These are phyloP conservation scores for Olyra latifolia DNA, from an alignment of 176 grass and related monocot species.

Conservation along the genomic window DNA sequence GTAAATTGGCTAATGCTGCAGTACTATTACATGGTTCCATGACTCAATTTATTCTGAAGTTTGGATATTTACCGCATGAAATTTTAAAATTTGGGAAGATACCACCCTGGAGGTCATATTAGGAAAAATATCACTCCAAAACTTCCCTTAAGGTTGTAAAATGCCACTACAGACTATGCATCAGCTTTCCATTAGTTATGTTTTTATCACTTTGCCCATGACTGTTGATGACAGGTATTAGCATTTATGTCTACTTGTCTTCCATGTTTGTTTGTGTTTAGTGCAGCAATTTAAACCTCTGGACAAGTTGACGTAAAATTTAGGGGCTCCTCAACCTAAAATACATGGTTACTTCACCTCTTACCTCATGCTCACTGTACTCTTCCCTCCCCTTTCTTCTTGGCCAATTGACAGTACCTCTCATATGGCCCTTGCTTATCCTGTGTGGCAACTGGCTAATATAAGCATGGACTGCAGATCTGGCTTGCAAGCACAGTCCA, in stretches of 20 bases:
- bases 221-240: background rate
- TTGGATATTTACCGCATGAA: background rate
- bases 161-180: background rate
- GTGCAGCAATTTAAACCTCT: background rate
- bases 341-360: background rate
- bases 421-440: no score
- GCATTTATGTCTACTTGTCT: background rate
- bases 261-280: background rate
- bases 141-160: constrained; percentile 10
- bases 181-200: background rate
- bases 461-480: background rate
- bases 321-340: background rate
- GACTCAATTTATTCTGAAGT: background rate
- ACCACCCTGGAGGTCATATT: background rate
- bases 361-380: background rate
- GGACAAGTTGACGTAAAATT: background rate
- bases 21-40: background rate
- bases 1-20: background rate
- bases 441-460: background rate
- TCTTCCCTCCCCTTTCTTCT: background rate
- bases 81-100: background rate
- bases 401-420: background rate
- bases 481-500: background rate
- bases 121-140: background rate
- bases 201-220: background rate